phyloP scores from a whole-genome alignment of 2,329 filamentous ascomycete genomes.

The Ustilaginoidea virens region DNA sequence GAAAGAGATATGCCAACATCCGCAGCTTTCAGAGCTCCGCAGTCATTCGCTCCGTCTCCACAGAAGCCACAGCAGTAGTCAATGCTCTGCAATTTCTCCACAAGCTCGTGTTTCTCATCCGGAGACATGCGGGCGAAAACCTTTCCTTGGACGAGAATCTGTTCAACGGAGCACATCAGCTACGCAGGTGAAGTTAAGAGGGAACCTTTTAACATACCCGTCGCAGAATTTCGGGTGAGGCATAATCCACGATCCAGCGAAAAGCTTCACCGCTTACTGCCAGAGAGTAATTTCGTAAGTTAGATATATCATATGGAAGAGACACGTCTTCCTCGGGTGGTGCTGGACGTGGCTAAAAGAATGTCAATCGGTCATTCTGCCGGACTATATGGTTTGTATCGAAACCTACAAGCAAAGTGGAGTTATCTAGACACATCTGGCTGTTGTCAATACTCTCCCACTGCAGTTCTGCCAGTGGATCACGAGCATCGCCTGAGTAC shows the following conservation, averaged over 20 bases:
- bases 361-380: too few species aligned
- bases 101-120: slow-evolving; percentile 94
- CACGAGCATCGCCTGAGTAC: slow-evolving; percentile 47
- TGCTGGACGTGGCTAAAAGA: slow-evolving; percentile 47
- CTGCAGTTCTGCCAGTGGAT: slow-evolving; percentile 55
- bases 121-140: slow-evolving; percentile 98
- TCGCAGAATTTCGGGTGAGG: slow-evolving; percentile 61
- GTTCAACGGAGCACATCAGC: slow-evolving; percentile 3
- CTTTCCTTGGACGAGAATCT: slow-evolving; percentile 83
- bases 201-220: slow-evolving; percentile 28
- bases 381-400: too few species aligned
- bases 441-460: slow-evolving; percentile 96
- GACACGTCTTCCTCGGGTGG: slow-evolving; percentile 64
- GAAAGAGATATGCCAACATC: slow-evolving; percentile 96
- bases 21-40: slow-evolving; percentile 87
- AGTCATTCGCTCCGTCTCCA: slow-evolving; percentile 94
- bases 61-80: slow-evolving; percentile 95
- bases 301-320: slow-evolving; percentile 69
- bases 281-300: slow-evolving; percentile 71
- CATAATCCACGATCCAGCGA: slow-evolving; percentile 90
- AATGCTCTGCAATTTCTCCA: slow-evolving; percentile 92
- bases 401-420: slow-evolving; percentile 49
- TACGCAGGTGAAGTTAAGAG: not conserved
- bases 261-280: slow-evolving; percentile 91
- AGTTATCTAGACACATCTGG: slow-evolving; percentile 60